phyloP scores from a whole-genome alignment of 2,329 filamentous ascomycete species.

The Alternaria infectoria region DNA sequence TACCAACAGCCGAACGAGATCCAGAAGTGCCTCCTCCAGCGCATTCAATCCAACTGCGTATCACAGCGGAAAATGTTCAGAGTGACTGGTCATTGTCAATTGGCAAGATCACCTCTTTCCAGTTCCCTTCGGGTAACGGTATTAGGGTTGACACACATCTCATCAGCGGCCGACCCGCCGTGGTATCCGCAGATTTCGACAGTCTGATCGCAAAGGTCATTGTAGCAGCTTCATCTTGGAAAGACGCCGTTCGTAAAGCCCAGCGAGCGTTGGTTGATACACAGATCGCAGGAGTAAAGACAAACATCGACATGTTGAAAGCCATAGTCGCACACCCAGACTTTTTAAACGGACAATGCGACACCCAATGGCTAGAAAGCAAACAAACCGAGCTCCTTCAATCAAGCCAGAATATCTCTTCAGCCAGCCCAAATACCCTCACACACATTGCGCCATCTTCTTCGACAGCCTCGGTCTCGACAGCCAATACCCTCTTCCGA shows the following conservation, averaged over 20 bases:
- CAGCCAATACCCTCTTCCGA: constrained; percentile 57
- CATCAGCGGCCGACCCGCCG: constrained; percentile 47
- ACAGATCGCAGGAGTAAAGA: constrained; percentile 62
- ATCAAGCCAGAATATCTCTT: constrained; percentile 22
- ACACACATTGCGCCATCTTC: constrained; percentile 3
- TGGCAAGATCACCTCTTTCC: constrained; percentile 63
- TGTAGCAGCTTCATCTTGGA: constrained; percentile 61
- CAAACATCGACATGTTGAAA: constrained; percentile 62
- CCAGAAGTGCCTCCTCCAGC: constrained; percentile 47
- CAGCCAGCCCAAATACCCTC: background rate
- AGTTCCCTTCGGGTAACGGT: constrained; percentile 64
- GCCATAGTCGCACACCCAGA: constrained; percentile 60
- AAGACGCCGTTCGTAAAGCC: constrained; percentile 60
- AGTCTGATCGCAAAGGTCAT: constrained; percentile 66
- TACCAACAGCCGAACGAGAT: constrained; percentile 32
- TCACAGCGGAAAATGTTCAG: constrained; percentile 63
- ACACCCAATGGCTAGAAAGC: constrained; percentile 65
- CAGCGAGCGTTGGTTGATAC: constrained; percentile 63
- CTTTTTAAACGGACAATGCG: constrained; percentile 57
- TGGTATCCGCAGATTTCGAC: constrained; percentile 64
- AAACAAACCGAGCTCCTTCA: constrained; percentile 53
- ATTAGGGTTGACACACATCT: constrained; percentile 64
- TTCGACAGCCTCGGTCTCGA: constrained; percentile 6
- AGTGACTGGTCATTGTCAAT: constrained; percentile 64
- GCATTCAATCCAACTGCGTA: constrained; percentile 62